Evolutionary conservation across 139 green algal genomes (phyloP).

Genomic region (Pleodorina starrii): DNA sequence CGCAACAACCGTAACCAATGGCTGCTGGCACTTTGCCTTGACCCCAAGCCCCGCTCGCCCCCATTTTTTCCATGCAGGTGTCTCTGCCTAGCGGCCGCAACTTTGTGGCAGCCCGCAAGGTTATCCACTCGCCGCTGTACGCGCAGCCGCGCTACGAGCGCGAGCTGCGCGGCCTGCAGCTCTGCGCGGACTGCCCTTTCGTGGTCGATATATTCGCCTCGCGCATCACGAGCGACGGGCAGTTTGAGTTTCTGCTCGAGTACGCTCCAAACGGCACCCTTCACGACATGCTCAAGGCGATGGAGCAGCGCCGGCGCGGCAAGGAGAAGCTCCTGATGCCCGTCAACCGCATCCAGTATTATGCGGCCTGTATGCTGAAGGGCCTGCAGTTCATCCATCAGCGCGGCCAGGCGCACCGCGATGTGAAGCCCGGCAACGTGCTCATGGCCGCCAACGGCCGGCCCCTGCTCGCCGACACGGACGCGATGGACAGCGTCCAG

Average conservation of each 20-base stretch:
- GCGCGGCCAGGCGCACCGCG: constrained; percentile 37
- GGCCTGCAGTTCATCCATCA: constrained; percentile 31
- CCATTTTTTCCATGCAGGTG: background rate
- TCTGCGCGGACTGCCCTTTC: constrained; percentile 37
- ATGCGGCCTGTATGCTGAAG: constrained; percentile 33
- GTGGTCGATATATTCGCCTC: constrained; percentile 34
- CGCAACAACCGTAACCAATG: too few species aligned
- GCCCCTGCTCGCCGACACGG: constrained; percentile 41
- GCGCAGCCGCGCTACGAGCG: constrained; percentile 32
- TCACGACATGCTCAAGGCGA: constrained; percentile 44
- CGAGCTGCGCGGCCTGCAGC: constrained; percentile 30
- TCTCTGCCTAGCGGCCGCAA: constrained; percentile 28
- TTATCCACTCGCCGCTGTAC: constrained; percentile 45
- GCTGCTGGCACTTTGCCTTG: too few species aligned
- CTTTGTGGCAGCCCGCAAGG: constrained; percentile 27
- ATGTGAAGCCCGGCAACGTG: constrained; percentile 47
- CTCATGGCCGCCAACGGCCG: constrained; percentile 46
- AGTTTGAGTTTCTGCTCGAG: constrained; percentile 42
- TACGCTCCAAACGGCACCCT: constrained; percentile 38
- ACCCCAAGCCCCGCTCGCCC: too few species aligned
- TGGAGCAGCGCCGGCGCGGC: constrained; percentile 48
- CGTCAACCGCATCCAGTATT: constrained; percentile 34
- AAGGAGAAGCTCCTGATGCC: constrained; percentile 51
- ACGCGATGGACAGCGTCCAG: constrained; percentile 41
- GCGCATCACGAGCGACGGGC: constrained; percentile 11